Percentiles rank a stretch among this genome's conserved stretches.
phyloP scores from a whole-genome alignment of 228 moss, liverwort and hornwort genomes.

The Sphagnum fallax region DNA sequence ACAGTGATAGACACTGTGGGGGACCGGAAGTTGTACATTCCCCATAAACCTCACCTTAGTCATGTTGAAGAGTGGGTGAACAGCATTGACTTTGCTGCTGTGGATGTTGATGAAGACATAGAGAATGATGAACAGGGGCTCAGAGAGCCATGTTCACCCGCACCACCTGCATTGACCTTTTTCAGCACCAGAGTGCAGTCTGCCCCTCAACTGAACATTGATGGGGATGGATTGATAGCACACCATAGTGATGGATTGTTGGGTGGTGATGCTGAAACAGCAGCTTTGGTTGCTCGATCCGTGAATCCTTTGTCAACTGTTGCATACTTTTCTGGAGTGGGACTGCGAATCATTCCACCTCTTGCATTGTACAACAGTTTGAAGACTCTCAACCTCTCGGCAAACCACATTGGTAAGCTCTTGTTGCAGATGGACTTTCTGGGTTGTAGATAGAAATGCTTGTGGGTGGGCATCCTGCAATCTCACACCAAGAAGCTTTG shows the following conservation, averaged over 20 bases:
- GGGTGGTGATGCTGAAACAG: constrained; percentile 36
- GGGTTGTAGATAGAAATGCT: too few relatives aligned
- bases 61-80: constrained; percentile 86
- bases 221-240: constrained; percentile 19
- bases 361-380: constrained; percentile 58
- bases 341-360: constrained; percentile 58
- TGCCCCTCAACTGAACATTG: constrained; percentile 15
- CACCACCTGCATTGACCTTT: constrained; percentile 68
- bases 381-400: constrained; percentile 77
- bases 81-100: constrained; percentile 36
- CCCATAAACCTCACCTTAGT: constrained; percentile 37
- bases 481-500: too few relatives aligned
- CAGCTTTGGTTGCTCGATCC: constrained; percentile 53
- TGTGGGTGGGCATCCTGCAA: too few relatives aligned
- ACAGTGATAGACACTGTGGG: constrained; percentile 2
- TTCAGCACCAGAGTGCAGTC: constrained; percentile 29
- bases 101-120: constrained; percentile 32
- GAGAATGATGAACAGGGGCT: constrained; percentile 23
- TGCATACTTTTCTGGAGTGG: constrained; percentile 84
- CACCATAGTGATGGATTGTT: constrained; percentile 19
- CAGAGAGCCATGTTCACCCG: constrained; percentile 33
- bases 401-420: constrained; percentile 55
- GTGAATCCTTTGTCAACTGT: constrained; percentile 75
- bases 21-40: constrained; percentile 8
- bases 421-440: too few relatives aligned